Percentiles rank a stretch among this genome's conserved stretches.
phyloP scores from a whole-genome alignment of 1,284 basidiomycete species.

The Chondrostereum purpureum region DNA sequence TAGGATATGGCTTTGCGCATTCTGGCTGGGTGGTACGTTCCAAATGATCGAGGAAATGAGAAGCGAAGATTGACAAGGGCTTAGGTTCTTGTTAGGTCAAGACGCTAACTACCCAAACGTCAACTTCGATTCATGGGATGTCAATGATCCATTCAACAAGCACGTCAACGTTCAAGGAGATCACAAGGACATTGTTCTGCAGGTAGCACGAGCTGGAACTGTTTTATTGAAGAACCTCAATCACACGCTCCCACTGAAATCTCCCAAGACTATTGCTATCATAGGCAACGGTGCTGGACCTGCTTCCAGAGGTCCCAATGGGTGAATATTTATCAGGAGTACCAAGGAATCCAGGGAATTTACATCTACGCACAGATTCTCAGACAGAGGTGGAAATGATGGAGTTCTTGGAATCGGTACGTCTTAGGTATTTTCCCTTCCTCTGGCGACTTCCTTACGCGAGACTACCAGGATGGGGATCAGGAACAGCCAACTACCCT shows the following conservation, averaged over 20 bases:
- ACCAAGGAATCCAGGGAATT: conserved; percentile 13
- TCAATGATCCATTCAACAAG: conserved; percentile 28
- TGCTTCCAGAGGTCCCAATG: conserved; percentile 52
- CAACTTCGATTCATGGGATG: conserved; percentile 35
- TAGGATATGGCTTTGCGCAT: conserved; percentile 60
- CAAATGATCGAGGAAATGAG: neutral
- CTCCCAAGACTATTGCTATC: conserved; percentile 46
- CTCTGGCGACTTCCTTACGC: too few species aligned
- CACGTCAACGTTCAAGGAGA: conserved; percentile 64
- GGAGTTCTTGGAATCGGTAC: conserved; percentile 65
- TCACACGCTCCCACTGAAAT: conserved; percentile 50
- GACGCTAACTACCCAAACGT: conserved; percentile 49
- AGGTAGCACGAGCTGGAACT: conserved; percentile 64
- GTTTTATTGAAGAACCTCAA: conserved; percentile 70
- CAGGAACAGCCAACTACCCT: conserved; percentile 43
- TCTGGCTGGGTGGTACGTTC: conserved; percentile 47
- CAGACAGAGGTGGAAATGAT: conserved; percentile 39
- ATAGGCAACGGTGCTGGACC: conserved; percentile 62
- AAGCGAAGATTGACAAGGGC: neutral
- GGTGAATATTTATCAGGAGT: conserved; percentile 28
- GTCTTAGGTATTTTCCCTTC: too few species aligned
- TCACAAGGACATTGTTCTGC: conserved; percentile 56
- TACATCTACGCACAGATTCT: conserved; percentile 26
- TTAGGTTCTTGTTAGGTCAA: conserved; percentile 54
- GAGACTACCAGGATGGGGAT: conserved; percentile 38